Evolutionary conservation across 768 basidiomycete species (phyloP).

Genomic region (Suillus alpinus): DNA sequence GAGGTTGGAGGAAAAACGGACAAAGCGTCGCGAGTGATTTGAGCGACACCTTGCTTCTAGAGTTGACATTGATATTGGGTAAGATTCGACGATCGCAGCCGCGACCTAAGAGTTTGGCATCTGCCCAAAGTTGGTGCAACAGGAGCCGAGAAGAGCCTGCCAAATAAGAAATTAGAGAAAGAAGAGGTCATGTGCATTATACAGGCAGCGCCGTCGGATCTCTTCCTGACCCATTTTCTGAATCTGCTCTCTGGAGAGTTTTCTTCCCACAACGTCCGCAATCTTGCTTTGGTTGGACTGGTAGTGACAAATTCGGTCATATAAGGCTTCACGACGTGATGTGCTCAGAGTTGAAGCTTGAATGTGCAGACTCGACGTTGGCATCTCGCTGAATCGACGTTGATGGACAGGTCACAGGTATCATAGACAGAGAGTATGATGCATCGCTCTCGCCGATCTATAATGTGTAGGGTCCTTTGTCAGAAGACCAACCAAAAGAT

Average conservation of each 20-base stretch:
- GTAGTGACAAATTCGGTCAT: conserved; percentile 70
- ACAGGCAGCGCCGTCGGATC: conserved; percentile 69
- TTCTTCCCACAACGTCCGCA: conserved; percentile 40
- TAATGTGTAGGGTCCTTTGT: conserved; percentile 39
- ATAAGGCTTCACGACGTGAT: conserved; percentile 75
- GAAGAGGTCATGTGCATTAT: neutral
- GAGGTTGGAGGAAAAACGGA: conserved; percentile 73
- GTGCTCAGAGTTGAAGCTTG: conserved; percentile 57
- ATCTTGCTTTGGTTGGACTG: conserved; percentile 60
- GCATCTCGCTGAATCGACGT: no score
- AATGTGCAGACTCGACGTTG: conserved; percentile 51
- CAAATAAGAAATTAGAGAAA: neutral
- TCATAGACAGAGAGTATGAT: conserved; percentile 48
- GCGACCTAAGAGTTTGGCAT: conserved; percentile 68
- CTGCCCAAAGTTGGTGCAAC: conserved; percentile 58
- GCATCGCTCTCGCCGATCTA: conserved; percentile 41
- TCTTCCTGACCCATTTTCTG: conserved; percentile 76
- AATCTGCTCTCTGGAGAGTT: conserved; percentile 62
- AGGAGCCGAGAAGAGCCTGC: conserved; percentile 73
- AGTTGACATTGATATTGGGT: conserved; percentile 72
- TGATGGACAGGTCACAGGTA: conserved; percentile 54
- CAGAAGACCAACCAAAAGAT: conserved; percentile 35
- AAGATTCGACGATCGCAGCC: conserved; percentile 72
- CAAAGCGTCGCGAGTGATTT: conserved; percentile 63
- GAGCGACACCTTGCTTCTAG: conserved; percentile 79